Evolutionary conservation across 2,329 filamentous ascomycete species (phyloP).

Genomic region (Juglanconis sp.): DNA sequence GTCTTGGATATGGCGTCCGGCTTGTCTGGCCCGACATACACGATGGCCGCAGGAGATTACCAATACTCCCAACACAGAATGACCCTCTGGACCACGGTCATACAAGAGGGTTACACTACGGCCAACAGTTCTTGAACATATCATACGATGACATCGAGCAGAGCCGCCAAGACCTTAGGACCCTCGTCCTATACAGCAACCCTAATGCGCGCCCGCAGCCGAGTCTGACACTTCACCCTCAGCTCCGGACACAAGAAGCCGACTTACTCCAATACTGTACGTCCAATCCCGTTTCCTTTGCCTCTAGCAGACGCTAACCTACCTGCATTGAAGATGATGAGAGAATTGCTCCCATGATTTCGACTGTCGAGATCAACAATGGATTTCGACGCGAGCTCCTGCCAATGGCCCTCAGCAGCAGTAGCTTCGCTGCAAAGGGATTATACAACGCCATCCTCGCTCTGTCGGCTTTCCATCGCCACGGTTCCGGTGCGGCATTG

Average conservation of each 20-base stretch:
- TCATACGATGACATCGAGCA: conserved; percentile 34
- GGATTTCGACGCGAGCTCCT: conserved; percentile 44
- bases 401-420: conserved; percentile 40
- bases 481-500: conserved; percentile 36
- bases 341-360: conserved; percentile 42
- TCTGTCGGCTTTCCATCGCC: conserved; percentile 40
- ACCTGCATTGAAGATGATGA: conserved; percentile 31
- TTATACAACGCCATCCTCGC: conserved; percentile 44
- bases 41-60: conserved; percentile 38
- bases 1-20: conserved; percentile 42
- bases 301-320: background rate
- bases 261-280: conserved; percentile 30
- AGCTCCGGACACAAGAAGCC: conserved; percentile 27
- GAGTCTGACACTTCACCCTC: conserved; percentile 26
- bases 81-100: background rate
- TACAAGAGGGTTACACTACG: conserved; percentile 26
- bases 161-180: conserved; percentile 25
- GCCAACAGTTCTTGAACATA: conserved; percentile 37
- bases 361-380: conserved; percentile 43
- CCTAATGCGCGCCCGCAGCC: conserved; percentile 23
- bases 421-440: conserved; percentile 32
- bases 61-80: conserved; percentile 12
- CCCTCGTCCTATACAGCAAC: conserved; percentile 25
- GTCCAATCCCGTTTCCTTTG: background rate
- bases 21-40: conserved; percentile 45